Percentiles rank a stretch among this genome's conserved stretches.
Evolutionary conservation across 2,329 filamentous ascomycete genomes (phyloP).

Genomic region (Aspergillus arachidicola): DNA sequence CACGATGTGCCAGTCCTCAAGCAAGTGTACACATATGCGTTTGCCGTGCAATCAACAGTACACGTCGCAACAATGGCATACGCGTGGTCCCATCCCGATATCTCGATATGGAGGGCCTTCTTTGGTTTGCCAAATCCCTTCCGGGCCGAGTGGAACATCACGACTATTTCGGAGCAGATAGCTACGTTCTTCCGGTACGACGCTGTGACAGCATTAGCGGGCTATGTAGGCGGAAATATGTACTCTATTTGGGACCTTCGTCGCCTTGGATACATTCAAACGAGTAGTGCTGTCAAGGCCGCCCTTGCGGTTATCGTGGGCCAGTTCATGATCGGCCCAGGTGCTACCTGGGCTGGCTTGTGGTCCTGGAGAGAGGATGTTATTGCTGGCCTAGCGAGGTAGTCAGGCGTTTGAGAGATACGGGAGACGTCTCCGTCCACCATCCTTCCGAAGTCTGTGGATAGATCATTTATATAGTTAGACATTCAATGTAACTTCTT

Average conservation of each 20-base stretch:
- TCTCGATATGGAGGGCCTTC: neutral
- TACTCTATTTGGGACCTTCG: constrained; percentile 4
- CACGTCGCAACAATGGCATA: neutral
- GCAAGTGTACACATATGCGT: neutral
- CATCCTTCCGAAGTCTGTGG: no score
- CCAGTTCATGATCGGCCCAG: neutral
- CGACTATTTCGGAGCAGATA: neutral
- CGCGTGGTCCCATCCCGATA: constrained; percentile 1
- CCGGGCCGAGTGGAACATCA: neutral
- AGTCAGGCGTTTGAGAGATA: no score
- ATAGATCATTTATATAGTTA: no score
- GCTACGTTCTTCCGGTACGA: constrained; percentile 5
- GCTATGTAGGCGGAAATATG: neutral
- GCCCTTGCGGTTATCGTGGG: neutral
- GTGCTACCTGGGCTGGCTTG: constrained; percentile 5
- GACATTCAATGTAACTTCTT: no score
- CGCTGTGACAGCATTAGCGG: neutral
- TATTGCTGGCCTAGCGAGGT: neutral
- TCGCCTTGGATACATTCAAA: constrained; percentile 1
- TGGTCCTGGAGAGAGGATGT: constrained; percentile 4
- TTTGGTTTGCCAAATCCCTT: constrained; percentile 1
- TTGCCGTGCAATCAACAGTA: neutral
- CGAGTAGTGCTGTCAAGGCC: neutral
- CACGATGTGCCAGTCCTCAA: neutral
- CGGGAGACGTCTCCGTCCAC: no score